Base-by-base conservation (phyloP, 1,139 yeast genomes). In the Barnettozyma hawaiiensis region DNA sequence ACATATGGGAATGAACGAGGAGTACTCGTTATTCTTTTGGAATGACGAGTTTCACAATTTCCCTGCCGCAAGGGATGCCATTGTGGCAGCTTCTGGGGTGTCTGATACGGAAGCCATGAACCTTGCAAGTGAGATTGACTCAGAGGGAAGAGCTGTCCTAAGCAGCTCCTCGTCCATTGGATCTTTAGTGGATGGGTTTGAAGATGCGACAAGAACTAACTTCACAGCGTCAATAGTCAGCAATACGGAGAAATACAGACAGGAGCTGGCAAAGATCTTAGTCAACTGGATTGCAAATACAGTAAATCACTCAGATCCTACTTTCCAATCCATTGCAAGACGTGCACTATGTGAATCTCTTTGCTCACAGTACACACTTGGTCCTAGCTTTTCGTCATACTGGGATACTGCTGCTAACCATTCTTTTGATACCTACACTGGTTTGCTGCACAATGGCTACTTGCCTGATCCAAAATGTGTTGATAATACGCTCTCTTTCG, bases 21-120 rank as follows among this genome's bases (percentile, higher is more conserved):
- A 75, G 67, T 63, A 66, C 38, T 66, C 80, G 27, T 39, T 52
- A 15, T 59, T 81, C 19, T 64, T 83, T 18, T 84, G 89, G 83
- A 84, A 84, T 58, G 94, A 84, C 55, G 92, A 84, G 55, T 70
- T 67, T 49, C 92, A 84, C 56, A 73, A 77, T 53, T 73, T 72
- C 50, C 66, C 70, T 2, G 66, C 65, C 45, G 62, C 59, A 3
- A 53, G 51, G 29, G 31, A 37, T 14, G 57, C 57, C 5, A 50
- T 58, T n/a, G 37, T 41, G 3, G 66, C 68, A 37, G 81, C 81
- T 1, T 63, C 64, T 11, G 52, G 58, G 1, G 39, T 40, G 6
- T 36, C 41, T 9, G 32, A 33, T 8, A 28, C 40, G 1, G 23
- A 28, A 5, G 51, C 54, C 3, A 28, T 41, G n/a, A 11, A 14